Percentiles rank a stretch among this genome's conserved stretches.
Conservation (phyloP, 495 filamentous ascomycete genomes). For the Xylaria cubensis region DNA sequence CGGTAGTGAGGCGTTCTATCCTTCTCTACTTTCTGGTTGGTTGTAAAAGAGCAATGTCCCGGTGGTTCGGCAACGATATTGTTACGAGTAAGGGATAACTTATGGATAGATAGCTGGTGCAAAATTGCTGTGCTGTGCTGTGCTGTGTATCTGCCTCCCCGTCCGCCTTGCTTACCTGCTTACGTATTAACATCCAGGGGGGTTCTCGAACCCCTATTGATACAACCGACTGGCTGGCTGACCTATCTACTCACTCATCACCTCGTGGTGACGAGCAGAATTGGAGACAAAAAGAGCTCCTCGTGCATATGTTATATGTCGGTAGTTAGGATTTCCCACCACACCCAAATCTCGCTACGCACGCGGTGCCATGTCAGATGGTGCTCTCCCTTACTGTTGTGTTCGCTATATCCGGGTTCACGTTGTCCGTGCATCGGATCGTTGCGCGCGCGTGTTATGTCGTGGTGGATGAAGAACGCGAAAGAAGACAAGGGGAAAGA, state of each 20-base stretch:
- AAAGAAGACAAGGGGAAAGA: neutral
- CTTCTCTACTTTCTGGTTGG: neutral
- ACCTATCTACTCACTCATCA: neutral
- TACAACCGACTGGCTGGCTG: neutral
- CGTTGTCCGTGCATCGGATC: conserved; percentile 12
- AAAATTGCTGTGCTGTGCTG: neutral
- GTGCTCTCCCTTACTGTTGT: neutral
- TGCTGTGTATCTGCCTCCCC: neutral
- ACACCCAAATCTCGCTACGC: conserved; percentile 14
- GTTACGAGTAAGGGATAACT: neutral
- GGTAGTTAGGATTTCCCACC: conserved; percentile 8
- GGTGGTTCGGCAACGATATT: neutral
- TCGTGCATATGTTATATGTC: conserved; percentile 20
- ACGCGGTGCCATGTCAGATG: neutral
- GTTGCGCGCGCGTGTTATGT: neutral
- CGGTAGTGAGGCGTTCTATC: neutral
- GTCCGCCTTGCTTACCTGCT: neutral
- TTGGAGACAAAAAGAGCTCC: neutral
- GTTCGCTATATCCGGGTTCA: neutral
- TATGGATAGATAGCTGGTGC: neutral
- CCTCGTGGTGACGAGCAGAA: neutral
- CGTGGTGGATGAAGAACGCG: neutral
- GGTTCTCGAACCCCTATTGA: conserved; percentile 4
- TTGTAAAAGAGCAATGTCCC: neutral
- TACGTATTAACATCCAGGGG: neutral